Percentiles rank a stretch among this genome's conserved stretches.
phyloP scores from a whole-genome alignment of 305 asterid genomes.

The Stenogyne calaminthoides region DNA sequence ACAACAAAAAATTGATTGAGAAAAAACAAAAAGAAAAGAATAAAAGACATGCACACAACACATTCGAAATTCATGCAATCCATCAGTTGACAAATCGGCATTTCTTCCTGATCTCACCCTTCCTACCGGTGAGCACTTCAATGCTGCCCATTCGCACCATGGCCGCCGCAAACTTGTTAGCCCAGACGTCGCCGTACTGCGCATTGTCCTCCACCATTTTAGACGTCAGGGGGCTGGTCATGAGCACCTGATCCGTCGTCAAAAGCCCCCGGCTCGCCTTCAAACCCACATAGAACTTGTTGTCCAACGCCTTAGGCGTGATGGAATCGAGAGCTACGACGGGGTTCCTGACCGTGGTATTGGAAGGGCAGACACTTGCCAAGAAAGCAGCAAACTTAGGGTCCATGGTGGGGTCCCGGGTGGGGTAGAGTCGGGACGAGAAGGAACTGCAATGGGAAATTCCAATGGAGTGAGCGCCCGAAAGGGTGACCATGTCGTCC shows the following conservation, averaged over 20 bases:
- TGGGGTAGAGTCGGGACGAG: conserved; percentile 44
- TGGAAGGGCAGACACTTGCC: conserved; percentile 42
- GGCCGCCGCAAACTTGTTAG: conserved; percentile 52
- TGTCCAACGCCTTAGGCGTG: conserved; percentile 47
- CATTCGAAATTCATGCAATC: neutral
- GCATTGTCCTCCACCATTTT: conserved; percentile 41
- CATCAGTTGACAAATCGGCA: conserved; percentile 47
- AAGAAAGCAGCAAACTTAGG: conserved; percentile 26
- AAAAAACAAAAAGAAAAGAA: neutral
- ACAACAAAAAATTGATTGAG: neutral
- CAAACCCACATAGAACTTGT: conserved; percentile 46
- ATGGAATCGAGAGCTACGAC: conserved; percentile 36
- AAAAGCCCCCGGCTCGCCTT: conserved; percentile 39
- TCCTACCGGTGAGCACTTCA: conserved; percentile 51
- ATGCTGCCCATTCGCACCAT: conserved; percentile 61
- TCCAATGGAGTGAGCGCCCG: conserved; percentile 62
- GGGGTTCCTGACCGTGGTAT: conserved; percentile 26
- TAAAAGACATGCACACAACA: neutral
- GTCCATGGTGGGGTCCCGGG: conserved; percentile 43
- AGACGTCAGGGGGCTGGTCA: conserved; percentile 42
- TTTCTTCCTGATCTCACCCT: conserved; percentile 59
- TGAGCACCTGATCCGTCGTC: conserved; percentile 47
- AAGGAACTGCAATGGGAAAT: conserved; percentile 44
- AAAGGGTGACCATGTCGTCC: conserved; percentile 66
- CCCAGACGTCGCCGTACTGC: conserved; percentile 36